phyloP scores from a whole-genome alignment of 768 basidiomycete genomes.

The Tulasnella sp. region DNA sequence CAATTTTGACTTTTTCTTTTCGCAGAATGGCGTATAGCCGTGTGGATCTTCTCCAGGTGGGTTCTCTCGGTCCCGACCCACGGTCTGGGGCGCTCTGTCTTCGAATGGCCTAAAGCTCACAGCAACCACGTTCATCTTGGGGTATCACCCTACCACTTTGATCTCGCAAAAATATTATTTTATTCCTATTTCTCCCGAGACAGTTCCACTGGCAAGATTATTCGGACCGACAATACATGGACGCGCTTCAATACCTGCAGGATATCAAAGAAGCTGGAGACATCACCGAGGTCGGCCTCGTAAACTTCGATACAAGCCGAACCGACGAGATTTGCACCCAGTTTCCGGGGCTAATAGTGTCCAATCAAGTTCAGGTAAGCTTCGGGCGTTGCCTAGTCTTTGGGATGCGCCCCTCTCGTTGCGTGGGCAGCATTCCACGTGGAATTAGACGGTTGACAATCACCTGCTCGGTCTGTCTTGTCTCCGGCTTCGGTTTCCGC shows the following conservation, averaged over 20 bases:
- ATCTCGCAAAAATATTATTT: neutral
- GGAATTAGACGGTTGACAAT: constrained; percentile 6
- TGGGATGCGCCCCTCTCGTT: neutral
- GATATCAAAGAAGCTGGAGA: constrained; percentile 52
- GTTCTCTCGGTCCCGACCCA: constrained; percentile 22
- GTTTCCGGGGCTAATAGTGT: constrained; percentile 63
- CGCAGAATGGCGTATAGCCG: constrained; percentile 12
- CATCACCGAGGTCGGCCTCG: constrained; percentile 66
- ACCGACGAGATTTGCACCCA: constrained; percentile 78
- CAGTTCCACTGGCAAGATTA: constrained; percentile 83
- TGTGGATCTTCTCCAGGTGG: constrained; percentile 71
- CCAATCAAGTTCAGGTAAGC: constrained; percentile 77
- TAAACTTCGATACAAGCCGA: constrained; percentile 72
- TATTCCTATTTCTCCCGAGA: neutral
- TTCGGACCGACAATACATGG: constrained; percentile 47
- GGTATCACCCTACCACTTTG: neutral
- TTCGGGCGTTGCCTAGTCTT: neutral
- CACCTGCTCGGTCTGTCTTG: neutral
- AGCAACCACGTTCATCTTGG: neutral
- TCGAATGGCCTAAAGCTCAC: constrained; percentile 9
- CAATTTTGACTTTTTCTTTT: constrained; percentile 8
- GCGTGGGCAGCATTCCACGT: constrained; percentile 2
- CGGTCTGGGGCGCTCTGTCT: constrained; percentile 15
- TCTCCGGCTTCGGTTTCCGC: neutral
- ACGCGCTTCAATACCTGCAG: constrained; percentile 49